Evolutionary conservation across 352 stramenopile genomes (phyloP), one percentile per base, ranked within the genome.

Genomic region (Pythium aristosporum): DNA sequence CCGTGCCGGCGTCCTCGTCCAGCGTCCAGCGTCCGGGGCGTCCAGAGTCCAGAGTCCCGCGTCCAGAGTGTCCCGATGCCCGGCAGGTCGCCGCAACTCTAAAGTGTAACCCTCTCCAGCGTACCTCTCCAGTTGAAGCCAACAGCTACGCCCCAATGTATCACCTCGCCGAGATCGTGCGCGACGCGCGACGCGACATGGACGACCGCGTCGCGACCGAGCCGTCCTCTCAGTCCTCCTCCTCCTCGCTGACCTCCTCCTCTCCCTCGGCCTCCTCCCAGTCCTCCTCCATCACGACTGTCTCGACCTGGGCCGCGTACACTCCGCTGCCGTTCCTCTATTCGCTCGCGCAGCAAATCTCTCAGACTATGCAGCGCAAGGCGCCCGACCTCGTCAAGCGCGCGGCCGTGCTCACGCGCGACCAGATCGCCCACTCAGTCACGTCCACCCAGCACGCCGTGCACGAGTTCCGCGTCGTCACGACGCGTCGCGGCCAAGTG

Each of bases 81-180:
- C 37, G 15, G 10, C 44, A 23, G 8, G 2, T 55, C 48, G 9
- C 21, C 20, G 48, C 52, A 34, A 21, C 10, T 50, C 54, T 51
- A 39, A 18, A 30, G 25, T 5, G 25, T 30, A 30, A 30, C 25
- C 25, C 25, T 46, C 23, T 41, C 48, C 6, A 15, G 21, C 48
- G 48, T 9, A 11, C 44, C 44, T 12, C 21, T 50, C 21, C 18
- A 39, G 28, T 36, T 37, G 3, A 34, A 30, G 3, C 25, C 25
- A 30, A 0, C 25, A 30, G 25, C 25, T 30, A 30, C 25, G 25
- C 25, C 37, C 25, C 16, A 54, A 94, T 94, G 85, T 94, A 94
- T 60, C 85, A 94, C 68, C 69, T 94, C 25, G 78, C 85, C 20
- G 85, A 94, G 73, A 90, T 94, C 68, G 79, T 94, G 58, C 85